Evolutionary conservation across 352 stramenopile species (phyloP).

Genomic region (Phytophthora pistaciae): DNA sequence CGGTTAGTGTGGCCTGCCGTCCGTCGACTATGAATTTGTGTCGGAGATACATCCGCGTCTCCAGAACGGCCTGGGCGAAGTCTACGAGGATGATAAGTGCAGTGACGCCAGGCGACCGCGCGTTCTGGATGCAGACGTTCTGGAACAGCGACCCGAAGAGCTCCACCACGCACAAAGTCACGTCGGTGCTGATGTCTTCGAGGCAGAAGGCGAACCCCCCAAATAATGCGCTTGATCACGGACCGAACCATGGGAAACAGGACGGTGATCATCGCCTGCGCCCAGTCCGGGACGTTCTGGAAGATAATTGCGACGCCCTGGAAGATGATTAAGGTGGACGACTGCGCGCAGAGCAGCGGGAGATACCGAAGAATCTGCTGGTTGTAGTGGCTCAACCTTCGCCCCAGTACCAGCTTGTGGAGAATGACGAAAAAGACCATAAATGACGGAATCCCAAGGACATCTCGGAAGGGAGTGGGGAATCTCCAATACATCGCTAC

Average conservation of each 20-base stretch:
- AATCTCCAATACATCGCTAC: slow-evolving; percentile 15
- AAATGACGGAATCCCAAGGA: slow-evolving; percentile 14
- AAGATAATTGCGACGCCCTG: slow-evolving; percentile 26
- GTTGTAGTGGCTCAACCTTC: background rate
- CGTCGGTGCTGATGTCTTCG: slow-evolving; percentile 44
- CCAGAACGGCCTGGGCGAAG: slow-evolving; percentile 26
- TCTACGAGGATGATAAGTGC: slow-evolving; percentile 30
- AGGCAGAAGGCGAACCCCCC: slow-evolving; percentile 30
- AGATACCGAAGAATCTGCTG: slow-evolving; percentile 12
- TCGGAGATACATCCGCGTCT: slow-evolving; percentile 31
- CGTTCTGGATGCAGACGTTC: slow-evolving; percentile 35
- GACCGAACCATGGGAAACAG: slow-evolving; percentile 24
- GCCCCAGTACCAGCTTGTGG: slow-evolving; percentile 19
- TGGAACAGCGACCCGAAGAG: slow-evolving; percentile 41
- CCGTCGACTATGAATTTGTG: slow-evolving; percentile 36
- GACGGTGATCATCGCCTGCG: slow-evolving; percentile 22
- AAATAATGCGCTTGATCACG: slow-evolving; percentile 11
- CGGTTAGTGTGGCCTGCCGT: slow-evolving; percentile 16
- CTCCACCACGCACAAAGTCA: slow-evolving; percentile 46
- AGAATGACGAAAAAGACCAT: slow-evolving; percentile 10
- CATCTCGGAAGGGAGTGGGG: slow-evolving; percentile 24
- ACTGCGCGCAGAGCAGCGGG: slow-evolving; percentile 23
- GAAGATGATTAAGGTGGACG: slow-evolving; percentile 31
- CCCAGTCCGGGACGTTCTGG: background rate
- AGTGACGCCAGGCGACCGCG: slow-evolving; percentile 14